A percentile compares a stretch with the other conserved stretches of the same genome.
Evolutionary conservation across 2,329 filamentous ascomycete genomes (phyloP).

Genomic region (Dactylonectria estremocensis): DNA sequence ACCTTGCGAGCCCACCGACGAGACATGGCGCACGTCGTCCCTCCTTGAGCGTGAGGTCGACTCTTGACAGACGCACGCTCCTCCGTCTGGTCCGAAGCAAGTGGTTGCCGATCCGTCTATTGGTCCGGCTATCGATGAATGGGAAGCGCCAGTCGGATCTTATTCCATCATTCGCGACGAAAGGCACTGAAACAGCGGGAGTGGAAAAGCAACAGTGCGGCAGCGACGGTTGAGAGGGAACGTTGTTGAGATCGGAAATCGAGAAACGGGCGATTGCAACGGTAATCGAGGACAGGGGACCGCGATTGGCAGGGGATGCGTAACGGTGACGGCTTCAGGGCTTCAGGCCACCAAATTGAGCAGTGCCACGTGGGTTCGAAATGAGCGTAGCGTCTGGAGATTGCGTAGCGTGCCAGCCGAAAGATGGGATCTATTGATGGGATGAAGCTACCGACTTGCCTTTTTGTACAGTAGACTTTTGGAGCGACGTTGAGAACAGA

Average conservation of each 20-base stretch:
- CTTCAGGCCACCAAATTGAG: background rate
- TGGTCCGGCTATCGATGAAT: background rate
- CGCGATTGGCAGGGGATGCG: no score
- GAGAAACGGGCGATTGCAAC: background rate
- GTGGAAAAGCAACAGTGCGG: background rate
- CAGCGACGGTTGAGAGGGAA: background rate
- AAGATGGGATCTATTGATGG: constrained; percentile 6
- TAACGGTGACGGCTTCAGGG: background rate
- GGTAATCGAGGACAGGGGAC: background rate
- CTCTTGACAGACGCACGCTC: background rate
- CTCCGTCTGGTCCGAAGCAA: constrained; percentile 6
- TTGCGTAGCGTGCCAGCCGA: background rate
- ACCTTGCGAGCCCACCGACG: constrained; percentile 77
- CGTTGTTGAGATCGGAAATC: background rate
- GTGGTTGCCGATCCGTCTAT: background rate
- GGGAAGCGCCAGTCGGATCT: background rate
- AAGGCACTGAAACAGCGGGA: background rate
- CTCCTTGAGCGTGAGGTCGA: background rate
- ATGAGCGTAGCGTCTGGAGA: constrained; percentile 20
- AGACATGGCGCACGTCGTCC: constrained; percentile 58
- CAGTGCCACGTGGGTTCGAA: constrained; percentile 19
- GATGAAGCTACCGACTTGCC: background rate
- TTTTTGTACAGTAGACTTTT: no score
- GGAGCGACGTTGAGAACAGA: background rate
- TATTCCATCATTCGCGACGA: constrained; percentile 2